Evolutionary conservation across 164 flowering plant genomes (phyloP), one percentile per base, ranked within the genome.

Genomic region (Saururus chinensis): DNA sequence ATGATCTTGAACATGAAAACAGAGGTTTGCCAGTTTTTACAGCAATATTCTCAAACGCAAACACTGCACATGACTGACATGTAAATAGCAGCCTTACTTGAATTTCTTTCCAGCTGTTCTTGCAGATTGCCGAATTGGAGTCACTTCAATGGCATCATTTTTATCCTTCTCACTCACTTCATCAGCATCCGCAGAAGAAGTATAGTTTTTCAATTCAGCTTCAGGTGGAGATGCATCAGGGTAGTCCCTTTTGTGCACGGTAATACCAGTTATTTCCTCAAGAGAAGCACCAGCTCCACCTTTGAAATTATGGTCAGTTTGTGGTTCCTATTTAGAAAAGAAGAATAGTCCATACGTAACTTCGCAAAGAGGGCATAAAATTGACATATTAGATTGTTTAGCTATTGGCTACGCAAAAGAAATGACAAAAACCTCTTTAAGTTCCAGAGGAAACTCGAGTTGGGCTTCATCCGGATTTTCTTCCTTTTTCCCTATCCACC

Each of bases 401-500:
- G 17, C 14, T 2, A 2, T 17, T 12, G 14, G 14, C 14, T 0
- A 45, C 14, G 2, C 17, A 12, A 1, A 1, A 45, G 21, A 45
- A 54, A 55, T 13, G 21, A 56, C 9, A 77, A 60, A 30, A 61
- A 89, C 96, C 93, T 79, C 75, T 68, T 26, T 66, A 60, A 90
- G 59, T 65, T 86, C 88, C 70, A 80, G 74, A 7, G 97, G 98
- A 70, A 90, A 86, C 53, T 84, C 90, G 26, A 93, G 84, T 25
- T 71, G 74, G 22, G 71, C 70, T 80, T 90, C 98, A 67, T 84
- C 89, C 1, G 96, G 96, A 70, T 90, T 93, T 64, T 88, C 95
- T 21, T 84, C 95, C 73, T 82, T 85, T 56, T 19, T 84, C 60
- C 98, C 96, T 61, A 93, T 85, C 98, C 97, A 93, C 96, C 95